Evolutionary conservation across 768 basidiomycete species (phyloP).

Genomic region (Rhizopogon vinicolor): DNA sequence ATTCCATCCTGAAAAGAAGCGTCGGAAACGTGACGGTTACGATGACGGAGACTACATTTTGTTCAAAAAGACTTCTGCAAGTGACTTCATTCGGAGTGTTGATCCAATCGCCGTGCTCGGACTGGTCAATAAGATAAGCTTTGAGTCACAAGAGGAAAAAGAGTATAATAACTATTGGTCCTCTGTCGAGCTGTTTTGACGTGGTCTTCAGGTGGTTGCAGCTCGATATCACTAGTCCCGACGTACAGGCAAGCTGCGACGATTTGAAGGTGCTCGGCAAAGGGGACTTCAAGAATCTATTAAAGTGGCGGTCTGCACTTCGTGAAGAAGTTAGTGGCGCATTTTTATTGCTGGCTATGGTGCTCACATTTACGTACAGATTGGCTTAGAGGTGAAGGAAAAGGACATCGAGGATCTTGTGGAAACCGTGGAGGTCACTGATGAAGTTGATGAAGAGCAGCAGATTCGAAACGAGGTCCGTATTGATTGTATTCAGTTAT

Average conservation of each 20-base stretch:
- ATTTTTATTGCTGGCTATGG: background rate
- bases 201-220: slow-evolving; percentile 58
- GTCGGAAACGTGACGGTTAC: slow-evolving; percentile 90
- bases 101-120: slow-evolving; percentile 85
- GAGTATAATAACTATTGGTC: slow-evolving; percentile 42
- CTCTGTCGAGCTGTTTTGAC: slow-evolving; percentile 2
- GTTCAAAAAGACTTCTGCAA: slow-evolving; percentile 67
- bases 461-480: slow-evolving; percentile 85
- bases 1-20: slow-evolving; percentile 96
- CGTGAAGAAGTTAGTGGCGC: slow-evolving; percentile 69
- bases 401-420: slow-evolving; percentile 71
- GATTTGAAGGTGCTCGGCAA: slow-evolving; percentile 98
- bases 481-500: slow-evolving; percentile 6
- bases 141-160: slow-evolving; percentile 82
- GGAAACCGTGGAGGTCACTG: slow-evolving; percentile 62
- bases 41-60: slow-evolving; percentile 91
- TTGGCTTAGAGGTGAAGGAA: slow-evolving; percentile 80
- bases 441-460: slow-evolving; percentile 81
- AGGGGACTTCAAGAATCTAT: slow-evolving; percentile 89
- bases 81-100: slow-evolving; percentile 60
- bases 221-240: slow-evolving; percentile 66
- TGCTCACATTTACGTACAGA: slow-evolving; percentile 33
- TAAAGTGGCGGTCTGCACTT: slow-evolving; percentile 87
- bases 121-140: slow-evolving; percentile 69
- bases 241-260: slow-evolving; percentile 77